Evolutionary conservation across 2,329 filamentous ascomycete species (phyloP).

Genomic region (Venturia oleaginea): DNA sequence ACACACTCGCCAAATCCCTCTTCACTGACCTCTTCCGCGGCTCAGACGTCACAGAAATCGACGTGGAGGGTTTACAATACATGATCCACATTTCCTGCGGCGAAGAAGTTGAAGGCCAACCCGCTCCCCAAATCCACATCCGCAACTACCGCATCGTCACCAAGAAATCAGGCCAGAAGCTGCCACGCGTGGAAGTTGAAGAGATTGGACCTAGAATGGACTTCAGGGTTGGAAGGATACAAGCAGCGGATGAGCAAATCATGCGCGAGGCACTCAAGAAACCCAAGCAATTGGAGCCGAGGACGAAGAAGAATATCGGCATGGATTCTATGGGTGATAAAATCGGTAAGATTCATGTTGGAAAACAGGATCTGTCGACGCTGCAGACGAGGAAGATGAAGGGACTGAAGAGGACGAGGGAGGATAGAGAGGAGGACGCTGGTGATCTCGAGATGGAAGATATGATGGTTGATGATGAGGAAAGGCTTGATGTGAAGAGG

Average conservation of each 20-base stretch:
- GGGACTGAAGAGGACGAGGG: constrained; percentile 78
- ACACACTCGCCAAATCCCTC: constrained; percentile 77
- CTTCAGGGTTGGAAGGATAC: constrained; percentile 72
- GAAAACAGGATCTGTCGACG: constrained; percentile 76
- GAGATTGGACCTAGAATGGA: constrained; percentile 94
- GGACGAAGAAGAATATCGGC: constrained; percentile 91
- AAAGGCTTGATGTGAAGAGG: constrained; percentile 1
- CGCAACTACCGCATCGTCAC: constrained; percentile 81
- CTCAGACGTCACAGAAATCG: constrained; percentile 68
- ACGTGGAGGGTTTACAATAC: constrained; percentile 92
- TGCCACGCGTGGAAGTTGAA: constrained; percentile 86
- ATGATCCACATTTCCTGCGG: constrained; percentile 73
- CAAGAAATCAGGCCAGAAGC: constrained; percentile 73
- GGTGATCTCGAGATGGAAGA: constrained; percentile 21
- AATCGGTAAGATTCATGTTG: constrained; percentile 84
- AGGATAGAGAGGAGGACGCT: constrained; percentile 47
- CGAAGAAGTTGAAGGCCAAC: constrained; percentile 36
- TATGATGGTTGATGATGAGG: constrained; percentile 2
- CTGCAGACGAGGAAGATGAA: constrained; percentile 99
- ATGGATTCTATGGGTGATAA: constrained; percentile 93
- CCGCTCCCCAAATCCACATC: constrained; percentile 47
- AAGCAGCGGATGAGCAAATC: constrained; percentile 67
- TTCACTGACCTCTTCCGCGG: constrained; percentile 88
- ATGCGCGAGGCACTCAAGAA: constrained; percentile 88
- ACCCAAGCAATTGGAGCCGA: constrained; percentile 54